Evolutionary conservation across 164 flowering plant genomes (phyloP).

Genomic region (Aristolochia contorta): DNA sequence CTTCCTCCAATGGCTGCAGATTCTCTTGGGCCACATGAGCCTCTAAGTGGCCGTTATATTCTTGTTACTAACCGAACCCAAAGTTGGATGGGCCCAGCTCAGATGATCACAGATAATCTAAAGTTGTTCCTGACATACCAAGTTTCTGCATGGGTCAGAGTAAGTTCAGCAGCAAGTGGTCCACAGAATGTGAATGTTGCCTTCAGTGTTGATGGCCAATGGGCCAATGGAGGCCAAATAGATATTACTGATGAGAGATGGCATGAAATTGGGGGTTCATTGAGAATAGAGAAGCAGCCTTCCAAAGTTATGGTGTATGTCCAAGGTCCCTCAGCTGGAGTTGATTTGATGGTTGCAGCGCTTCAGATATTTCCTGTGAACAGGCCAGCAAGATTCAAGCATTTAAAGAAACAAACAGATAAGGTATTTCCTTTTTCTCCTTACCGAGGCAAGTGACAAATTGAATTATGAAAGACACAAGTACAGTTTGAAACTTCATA

Average conservation of each 20-base stretch:
- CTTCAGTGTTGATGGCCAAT: constrained; percentile 71
- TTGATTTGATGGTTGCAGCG: constrained; percentile 85
- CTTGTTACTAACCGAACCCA: constrained; percentile 77
- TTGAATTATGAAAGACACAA: no score
- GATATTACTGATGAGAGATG: constrained; percentile 59
- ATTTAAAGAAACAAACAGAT: constrained; percentile 55
- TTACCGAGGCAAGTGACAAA: no score
- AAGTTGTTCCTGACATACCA: constrained; percentile 80
- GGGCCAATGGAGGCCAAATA: constrained; percentile 93
- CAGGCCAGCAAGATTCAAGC: constrained; percentile 52
- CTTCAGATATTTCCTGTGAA: constrained; percentile 85
- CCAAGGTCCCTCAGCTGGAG: constrained; percentile 91
- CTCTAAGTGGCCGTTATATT: constrained; percentile 71
- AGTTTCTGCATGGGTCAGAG: constrained; percentile 86
- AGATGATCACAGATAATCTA: constrained; percentile 78
- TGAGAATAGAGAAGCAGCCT: constrained; percentile 86
- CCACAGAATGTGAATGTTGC: constrained; percentile 84
- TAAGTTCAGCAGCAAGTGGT: constrained; percentile 41
- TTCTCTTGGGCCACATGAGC: constrained; percentile 63
- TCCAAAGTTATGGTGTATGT: constrained; percentile 73
- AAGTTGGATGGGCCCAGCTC: constrained; percentile 98
- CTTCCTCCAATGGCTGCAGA: constrained; percentile 86
- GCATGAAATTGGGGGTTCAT: constrained; percentile 93
- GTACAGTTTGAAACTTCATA: no score
- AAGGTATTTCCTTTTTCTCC: constrained; percentile 31